Conservation (phyloP, 1,284 basidiomycete genomes). For the Pseudozyma hubeiensis region DNA sequence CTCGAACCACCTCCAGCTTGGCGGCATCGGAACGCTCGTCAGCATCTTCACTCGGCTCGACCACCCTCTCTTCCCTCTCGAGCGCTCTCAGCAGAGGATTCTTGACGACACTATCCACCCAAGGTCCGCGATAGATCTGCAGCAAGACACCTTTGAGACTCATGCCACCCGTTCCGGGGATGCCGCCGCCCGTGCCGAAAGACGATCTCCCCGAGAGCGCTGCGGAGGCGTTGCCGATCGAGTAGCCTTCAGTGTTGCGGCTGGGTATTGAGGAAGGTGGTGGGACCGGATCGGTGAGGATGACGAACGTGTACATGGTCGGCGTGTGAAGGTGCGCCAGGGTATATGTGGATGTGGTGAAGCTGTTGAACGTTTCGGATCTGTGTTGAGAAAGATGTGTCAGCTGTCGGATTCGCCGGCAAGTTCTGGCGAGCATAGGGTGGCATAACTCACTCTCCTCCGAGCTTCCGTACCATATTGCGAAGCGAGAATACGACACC, state of each 20-base stretch:
- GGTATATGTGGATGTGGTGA: conserved; percentile 90
- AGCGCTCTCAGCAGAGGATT: conserved; percentile 80
- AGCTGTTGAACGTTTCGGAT: conserved; percentile 85
- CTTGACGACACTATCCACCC: conserved; percentile 90
- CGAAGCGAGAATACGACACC: conserved; percentile 90
- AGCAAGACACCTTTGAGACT: conserved; percentile 81
- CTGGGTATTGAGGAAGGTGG: conserved; percentile 49
- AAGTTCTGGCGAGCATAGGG: background rate
- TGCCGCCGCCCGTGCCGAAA: conserved; percentile 54
- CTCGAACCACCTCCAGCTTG: conserved; percentile 10
- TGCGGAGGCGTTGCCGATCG: conserved; percentile 36
- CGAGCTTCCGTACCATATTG: conserved; percentile 93
- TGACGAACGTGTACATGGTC: conserved; percentile 93
- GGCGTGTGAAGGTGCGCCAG: conserved; percentile 91
- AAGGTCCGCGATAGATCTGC: conserved; percentile 90
- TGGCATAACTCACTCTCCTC: conserved; percentile 45
- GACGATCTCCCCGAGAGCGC: conserved; percentile 28
- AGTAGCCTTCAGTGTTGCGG: conserved; percentile 40
- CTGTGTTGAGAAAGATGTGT: conserved; percentile 7
- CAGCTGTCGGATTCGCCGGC: background rate
- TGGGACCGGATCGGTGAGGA: conserved; percentile 87
- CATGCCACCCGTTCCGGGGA: conserved; percentile 66
- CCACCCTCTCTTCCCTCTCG: conserved; percentile 48
- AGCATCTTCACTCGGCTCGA: conserved; percentile 23
- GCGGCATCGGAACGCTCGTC: conserved; percentile 10